phyloP scores from a whole-genome alignment of 371 early-diverging fungal species.

The Apophysomyces variabilis region DNA sequence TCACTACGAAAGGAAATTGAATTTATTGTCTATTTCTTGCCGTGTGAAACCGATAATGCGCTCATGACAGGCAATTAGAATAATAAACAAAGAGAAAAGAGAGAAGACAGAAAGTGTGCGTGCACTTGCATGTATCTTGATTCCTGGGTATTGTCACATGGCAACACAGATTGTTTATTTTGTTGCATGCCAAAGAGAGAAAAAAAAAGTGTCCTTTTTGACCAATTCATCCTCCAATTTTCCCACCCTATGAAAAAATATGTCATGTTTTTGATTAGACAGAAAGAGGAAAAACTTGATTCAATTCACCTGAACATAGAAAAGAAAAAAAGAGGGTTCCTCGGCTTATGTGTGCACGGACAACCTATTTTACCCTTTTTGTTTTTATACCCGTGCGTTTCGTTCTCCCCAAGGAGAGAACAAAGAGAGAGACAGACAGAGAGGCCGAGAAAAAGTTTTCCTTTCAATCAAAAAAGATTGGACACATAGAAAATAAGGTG shows the following conservation, averaged over 20 bases:
- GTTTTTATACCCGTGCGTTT: no score
- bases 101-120: no score
- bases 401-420: background rate
- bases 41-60: constrained; percentile 35
- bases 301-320: no score
- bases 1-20: constrained; percentile 48
- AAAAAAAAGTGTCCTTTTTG: background rate
- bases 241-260: background rate
- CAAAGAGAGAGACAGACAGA: background rate
- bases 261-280: no score
- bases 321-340: no score
- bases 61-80: constrained; percentile 16
- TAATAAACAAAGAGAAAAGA: background rate
- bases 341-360: no score
- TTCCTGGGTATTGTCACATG: constrained; percentile 9
- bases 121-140: no score
- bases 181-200: constrained; percentile 2
- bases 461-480: no score
- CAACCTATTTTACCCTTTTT: no score
- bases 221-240: background rate
- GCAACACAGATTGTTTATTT: constrained; percentile 11
- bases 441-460: background rate
- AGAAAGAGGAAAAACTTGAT: no score
- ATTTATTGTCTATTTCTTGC: constrained; percentile 48
- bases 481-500: no score